Evolutionary conservation across 2,329 filamentous ascomycete genomes (phyloP).

Genomic region (Claviceps paspali): DNA sequence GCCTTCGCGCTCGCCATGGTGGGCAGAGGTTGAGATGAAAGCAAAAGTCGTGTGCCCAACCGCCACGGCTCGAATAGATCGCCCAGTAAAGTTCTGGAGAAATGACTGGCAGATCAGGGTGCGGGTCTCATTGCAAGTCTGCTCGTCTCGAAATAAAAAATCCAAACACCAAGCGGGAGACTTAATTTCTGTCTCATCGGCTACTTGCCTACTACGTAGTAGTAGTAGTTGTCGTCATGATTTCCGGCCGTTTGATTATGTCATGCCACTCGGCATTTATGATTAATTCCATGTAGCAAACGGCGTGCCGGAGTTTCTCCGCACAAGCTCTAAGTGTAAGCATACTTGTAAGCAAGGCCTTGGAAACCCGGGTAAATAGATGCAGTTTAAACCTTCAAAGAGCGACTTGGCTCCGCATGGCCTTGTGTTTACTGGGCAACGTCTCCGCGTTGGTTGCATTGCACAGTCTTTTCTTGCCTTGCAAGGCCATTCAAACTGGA

Average conservation of each 20-base stretch:
- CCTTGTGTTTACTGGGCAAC: too few species aligned
- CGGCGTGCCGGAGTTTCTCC: constrained; percentile 1
- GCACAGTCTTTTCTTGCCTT: background rate
- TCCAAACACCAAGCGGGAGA: background rate
- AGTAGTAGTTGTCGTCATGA: background rate
- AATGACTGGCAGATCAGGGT: background rate
- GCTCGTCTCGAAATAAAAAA: background rate
- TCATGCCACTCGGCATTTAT: too few species aligned
- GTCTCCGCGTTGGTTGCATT: too few species aligned
- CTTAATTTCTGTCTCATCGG: background rate
- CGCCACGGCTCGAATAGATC: too few species aligned
- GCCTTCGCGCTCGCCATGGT: constrained; percentile 47
- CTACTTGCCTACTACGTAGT: too few species aligned
- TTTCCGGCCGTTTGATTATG: background rate
- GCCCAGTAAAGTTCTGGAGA: background rate
- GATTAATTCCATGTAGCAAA: too few species aligned
- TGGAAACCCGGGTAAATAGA: too few species aligned
- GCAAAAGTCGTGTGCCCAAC: background rate
- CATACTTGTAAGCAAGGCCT: too few species aligned
- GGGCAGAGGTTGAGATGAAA: background rate
- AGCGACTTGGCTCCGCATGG: too few species aligned
- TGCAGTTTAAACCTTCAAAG: too few species aligned
- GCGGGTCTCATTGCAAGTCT: background rate
- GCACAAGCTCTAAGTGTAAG: too few species aligned
- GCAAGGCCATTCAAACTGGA: too few species aligned